Conservation (phyloP, 2,329 filamentous ascomycete species). For the Colletotrichum orchidophilum region DNA sequence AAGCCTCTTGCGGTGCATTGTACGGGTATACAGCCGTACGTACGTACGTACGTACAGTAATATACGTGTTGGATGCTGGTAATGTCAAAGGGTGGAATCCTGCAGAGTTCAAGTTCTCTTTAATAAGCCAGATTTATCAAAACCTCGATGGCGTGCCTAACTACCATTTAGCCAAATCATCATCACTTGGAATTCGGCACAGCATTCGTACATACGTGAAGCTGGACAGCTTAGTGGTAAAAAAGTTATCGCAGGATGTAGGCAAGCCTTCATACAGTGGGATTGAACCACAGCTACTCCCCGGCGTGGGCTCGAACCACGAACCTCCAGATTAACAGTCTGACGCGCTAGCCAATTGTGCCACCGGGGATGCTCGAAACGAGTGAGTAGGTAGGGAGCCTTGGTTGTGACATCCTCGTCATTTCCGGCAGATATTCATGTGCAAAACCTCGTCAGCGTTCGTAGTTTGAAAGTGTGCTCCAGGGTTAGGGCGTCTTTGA, state of each 20-base stretch:
- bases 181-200: background rate
- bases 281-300: constrained; percentile 20
- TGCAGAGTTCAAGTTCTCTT: background rate
- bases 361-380: constrained; percentile 25
- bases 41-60: too few species aligned
- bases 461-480: background rate
- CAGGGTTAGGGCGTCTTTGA: constrained; percentile 10
- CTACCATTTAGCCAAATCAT: background rate
- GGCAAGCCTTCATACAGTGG: background rate
- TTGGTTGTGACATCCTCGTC: background rate
- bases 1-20: too few species aligned
- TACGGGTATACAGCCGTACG: too few species aligned
- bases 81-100: background rate
- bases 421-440: constrained; percentile 12
- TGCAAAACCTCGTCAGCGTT: background rate
- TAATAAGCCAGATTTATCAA: background rate
- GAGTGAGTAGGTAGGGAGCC: background rate
- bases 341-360: constrained; percentile 35
- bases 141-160: background rate
- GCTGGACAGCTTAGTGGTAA: background rate
- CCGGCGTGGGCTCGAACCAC: constrained; percentile 34
- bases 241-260: background rate
- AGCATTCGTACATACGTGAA: background rate
- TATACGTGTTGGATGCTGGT: too few species aligned
- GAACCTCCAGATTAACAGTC: constrained; percentile 35